Evolutionary conservation across 495 filamentous ascomycete genomes (phyloP), one percentile per base, ranked within the genome.

Genomic region (Annulohypoxylon stygium): DNA sequence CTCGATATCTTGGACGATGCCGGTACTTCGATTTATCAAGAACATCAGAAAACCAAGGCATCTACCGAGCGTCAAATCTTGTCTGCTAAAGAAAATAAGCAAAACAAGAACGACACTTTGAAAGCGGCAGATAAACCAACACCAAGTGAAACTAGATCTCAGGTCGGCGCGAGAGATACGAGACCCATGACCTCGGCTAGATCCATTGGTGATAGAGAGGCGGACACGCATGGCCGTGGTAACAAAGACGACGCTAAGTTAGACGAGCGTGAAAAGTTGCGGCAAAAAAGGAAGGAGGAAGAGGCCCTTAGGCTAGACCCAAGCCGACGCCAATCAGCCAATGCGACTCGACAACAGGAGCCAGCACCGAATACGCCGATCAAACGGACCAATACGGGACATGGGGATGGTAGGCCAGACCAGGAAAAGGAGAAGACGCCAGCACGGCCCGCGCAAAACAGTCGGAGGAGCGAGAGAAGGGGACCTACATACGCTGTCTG

Each of bases 261-360:
- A 9, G 54, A 58, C 37, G 54, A 58, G 9, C 54, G 54, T 39
- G 54, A 58, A 37, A 18, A 39, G 11, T n/a, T 58, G 14, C 54
- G 54, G 5, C 30, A 58, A 11, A 37, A 11, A 11, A 58, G 25
- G 54, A 58, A 58, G 18, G 30, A 8, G 2, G 54, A 58, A 7
- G 54, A 58, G 16, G 54, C 54, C 14, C 30, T 7, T 3, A 53
- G 25, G 25, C 43, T 16, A 12, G 43, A 47, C 12, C 14, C 12
- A 14, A 47, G 12, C 12, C 47, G 47, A 20, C 47, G 9, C 6
- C 47, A 20, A 23, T 20, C 47, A 20, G 20, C 16, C 47, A 23
- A 50, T 50, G 5, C 16, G 16, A 23, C 47, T 10, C 47, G 47
- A 7, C 43, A 12, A 18, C 43, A 47, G 25, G 47, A 50, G 7